Conservation (phyloP, 805 yeast genomes). For the Tetrapisispora arboricola region DNA sequence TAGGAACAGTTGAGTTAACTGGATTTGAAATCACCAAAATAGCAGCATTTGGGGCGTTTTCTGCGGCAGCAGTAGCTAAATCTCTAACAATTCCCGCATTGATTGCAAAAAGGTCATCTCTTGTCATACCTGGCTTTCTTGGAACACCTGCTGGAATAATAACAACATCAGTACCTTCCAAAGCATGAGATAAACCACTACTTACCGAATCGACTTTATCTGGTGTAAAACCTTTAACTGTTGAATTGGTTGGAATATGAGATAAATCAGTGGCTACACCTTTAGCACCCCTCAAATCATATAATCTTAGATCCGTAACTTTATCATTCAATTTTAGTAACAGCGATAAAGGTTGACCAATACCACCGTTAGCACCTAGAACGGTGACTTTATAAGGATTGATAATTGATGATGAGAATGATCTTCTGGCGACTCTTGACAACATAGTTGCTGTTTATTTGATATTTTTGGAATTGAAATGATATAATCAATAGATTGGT, state of each 20-base stretch:
- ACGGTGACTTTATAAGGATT: constrained; percentile 71
- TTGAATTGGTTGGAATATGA: constrained; percentile 87
- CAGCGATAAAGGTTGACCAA: constrained; percentile 82
- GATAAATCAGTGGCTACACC: constrained; percentile 97
- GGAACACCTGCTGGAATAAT: constrained; percentile 97
- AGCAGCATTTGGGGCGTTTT: constrained; percentile 74
- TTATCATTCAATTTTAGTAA: constrained; percentile 79
- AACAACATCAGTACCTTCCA: constrained; percentile 63
- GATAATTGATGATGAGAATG: constrained; percentile 57
- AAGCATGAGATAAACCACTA: constrained; percentile 59
- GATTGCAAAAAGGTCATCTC: constrained; percentile 94
- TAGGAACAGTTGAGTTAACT: constrained; percentile 94
- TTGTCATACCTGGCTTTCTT: constrained; percentile 98
- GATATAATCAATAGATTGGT: too few relatives aligned
- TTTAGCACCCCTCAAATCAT: constrained; percentile 85
- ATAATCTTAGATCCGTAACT: constrained; percentile 76
- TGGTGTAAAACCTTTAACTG: constrained; percentile 80
- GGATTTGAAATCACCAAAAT: constrained; percentile 84
- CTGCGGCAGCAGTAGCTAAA: constrained; percentile 78
- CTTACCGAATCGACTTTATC: constrained; percentile 41
- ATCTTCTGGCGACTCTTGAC: constrained; percentile 45
- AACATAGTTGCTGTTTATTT: constrained; percentile 38
- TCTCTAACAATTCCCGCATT: constrained; percentile 93
- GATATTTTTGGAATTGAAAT: not conserved
- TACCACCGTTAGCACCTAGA: constrained; percentile 86